phyloP scores from a whole-genome alignment of 2,329 filamentous ascomycete genomes.

The Emmonsia crescens region DNA sequence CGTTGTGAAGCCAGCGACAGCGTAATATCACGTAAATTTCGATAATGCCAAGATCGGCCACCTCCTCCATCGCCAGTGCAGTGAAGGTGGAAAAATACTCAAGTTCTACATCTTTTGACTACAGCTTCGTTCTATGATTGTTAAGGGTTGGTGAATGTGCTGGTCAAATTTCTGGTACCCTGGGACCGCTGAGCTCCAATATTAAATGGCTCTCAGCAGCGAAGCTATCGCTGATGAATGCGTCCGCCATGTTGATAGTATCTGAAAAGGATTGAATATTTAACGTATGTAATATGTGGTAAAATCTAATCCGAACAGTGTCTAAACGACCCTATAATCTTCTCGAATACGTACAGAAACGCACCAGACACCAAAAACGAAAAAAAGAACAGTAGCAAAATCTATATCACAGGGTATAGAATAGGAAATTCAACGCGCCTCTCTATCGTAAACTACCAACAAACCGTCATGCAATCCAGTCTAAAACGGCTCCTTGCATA shows the following conservation, averaged over 20 bases:
- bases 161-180: neutral
- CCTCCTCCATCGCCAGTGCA: too few species aligned
- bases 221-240: too few species aligned
- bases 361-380: neutral
- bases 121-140: too few species aligned
- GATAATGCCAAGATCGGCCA: too few species aligned
- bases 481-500: neutral
- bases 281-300: neutral
- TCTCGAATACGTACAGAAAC: neutral
- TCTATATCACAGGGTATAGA: neutral
- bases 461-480: too few species aligned
- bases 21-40: too few species aligned
- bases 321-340: neutral
- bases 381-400: neutral
- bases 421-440: neutral
- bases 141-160: neutral
- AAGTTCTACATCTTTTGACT: neutral
- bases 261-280: neutral
- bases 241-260: neutral
- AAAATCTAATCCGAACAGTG: neutral
- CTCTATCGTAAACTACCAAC: neutral
- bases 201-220: neutral
- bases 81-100: too few species aligned
- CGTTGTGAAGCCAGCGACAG: neutral
- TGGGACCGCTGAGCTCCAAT: neutral